A percentile compares a stretch with the other conserved stretches of the same genome.
phyloP scores from a whole-genome alignment of 1,139 yeast genomes.

The Lodderomyces margitis region DNA sequence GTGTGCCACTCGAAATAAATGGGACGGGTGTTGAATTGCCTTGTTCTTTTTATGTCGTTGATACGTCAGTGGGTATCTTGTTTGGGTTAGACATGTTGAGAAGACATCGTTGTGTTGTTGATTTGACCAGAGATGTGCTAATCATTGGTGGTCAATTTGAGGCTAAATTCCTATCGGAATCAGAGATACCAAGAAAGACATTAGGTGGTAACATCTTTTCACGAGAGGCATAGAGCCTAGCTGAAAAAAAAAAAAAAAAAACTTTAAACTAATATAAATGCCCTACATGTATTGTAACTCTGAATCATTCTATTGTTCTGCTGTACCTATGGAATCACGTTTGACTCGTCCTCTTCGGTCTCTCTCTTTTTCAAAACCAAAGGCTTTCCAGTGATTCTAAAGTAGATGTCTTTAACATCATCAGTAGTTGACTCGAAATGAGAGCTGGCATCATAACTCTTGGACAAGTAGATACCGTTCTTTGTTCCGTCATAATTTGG shows the following conservation, averaged over 20 bases:
- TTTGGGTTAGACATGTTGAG: conserved; percentile 80
- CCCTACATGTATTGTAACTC: not conserved
- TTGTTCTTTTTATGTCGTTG: conserved; percentile 80
- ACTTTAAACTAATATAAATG: too few relatives aligned
- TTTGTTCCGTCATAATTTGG: conserved; percentile 80
- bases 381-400: conserved; percentile 90
- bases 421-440: conserved; percentile 97
- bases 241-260: not conserved
- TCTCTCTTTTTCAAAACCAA: conserved; percentile 78
- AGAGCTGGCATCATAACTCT: conserved; percentile 89
- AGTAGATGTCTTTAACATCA: conserved; percentile 91
- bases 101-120: conserved; percentile 82
- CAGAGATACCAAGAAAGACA: conserved; percentile 58
- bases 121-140: conserved; percentile 65
- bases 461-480: conserved; percentile 79
- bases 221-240: conserved; percentile 7
- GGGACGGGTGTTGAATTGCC: conserved; percentile 52
- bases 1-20: conserved; percentile 82
- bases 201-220: conserved; percentile 18
- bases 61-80: conserved; percentile 66
- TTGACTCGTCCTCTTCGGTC: conserved; percentile 54
- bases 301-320: not conserved
- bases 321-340: conserved; percentile 4
- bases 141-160: conserved; percentile 67
- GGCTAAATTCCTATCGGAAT: conserved; percentile 70